Evolutionary conservation across 345 rosid species (phyloP).

Genomic region (Lumnitzera littorea): DNA sequence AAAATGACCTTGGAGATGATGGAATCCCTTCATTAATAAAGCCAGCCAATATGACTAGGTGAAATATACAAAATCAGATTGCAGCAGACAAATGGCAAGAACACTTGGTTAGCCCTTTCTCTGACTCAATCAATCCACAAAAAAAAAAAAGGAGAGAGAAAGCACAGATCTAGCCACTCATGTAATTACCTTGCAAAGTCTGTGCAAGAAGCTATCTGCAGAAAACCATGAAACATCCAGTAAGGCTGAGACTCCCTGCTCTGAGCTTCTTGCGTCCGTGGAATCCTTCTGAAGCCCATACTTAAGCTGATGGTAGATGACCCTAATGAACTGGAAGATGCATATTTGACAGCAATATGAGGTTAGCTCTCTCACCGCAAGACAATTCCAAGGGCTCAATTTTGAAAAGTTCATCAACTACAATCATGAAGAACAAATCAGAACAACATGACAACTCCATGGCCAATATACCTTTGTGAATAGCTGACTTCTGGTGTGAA

Average conservation of each 20-base stretch:
- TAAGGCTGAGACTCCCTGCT: slow-evolving; percentile 43
- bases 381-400: too few relatives aligned
- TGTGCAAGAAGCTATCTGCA: slow-evolving; percentile 72
- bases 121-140: too few relatives aligned
- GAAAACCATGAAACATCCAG: slow-evolving; percentile 84
- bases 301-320: slow-evolving; percentile 78
- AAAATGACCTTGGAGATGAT: background rate
- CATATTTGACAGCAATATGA: background rate
- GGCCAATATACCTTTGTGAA: slow-evolving; percentile 55
- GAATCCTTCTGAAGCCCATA: slow-evolving; percentile 72
- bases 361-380: too few relatives aligned
- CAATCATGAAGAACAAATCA: too few relatives aligned
- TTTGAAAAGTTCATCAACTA: too few relatives aligned
- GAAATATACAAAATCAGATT: background rate
- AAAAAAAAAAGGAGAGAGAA: background rate
- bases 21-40: too few relatives aligned
- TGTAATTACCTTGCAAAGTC: slow-evolving; percentile 59
- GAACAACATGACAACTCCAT: too few relatives aligned
- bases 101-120: too few relatives aligned
- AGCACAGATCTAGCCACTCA: background rate
- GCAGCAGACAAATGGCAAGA: background rate
- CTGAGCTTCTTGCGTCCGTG: slow-evolving; percentile 21
- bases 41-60: background rate
- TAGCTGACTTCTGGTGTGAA: slow-evolving; percentile 71
- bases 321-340: slow-evolving; percentile 64